Conservation (phyloP, 177 flowering plant species). For the Tripterygium wilfordii region DNA sequence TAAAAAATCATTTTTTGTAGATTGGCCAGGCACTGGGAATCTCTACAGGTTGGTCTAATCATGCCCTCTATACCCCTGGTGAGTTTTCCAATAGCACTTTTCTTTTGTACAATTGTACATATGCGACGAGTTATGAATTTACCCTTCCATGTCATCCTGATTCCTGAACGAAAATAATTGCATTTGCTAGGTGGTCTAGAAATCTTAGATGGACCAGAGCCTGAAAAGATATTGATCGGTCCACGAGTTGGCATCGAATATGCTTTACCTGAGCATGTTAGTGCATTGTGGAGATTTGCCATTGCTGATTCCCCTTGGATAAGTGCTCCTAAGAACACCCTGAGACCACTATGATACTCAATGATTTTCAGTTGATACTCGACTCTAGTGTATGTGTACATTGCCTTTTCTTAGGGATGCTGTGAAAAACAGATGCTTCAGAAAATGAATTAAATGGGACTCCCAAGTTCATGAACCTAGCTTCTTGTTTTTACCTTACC, state of each 20-base stretch:
- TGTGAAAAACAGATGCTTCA: no score
- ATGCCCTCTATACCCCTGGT: constrained; percentile 78
- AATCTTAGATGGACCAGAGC: constrained; percentile 83
- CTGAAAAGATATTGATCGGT: constrained; percentile 67
- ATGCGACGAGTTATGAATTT: not conserved
- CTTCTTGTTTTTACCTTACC: no score
- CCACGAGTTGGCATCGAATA: constrained; percentile 98
- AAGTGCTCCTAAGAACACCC: constrained; percentile 90
- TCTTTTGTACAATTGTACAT: not conserved
- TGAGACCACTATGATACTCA: constrained; percentile 22
- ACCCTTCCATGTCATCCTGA: not conserved
- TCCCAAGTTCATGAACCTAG: no score
- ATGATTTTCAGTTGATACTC: not conserved
- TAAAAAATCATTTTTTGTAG: constrained; percentile 15
- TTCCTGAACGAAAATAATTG: not conserved
- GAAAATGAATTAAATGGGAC: no score
- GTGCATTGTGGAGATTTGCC: constrained; percentile 91
- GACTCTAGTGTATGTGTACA: not conserved
- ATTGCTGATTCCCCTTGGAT: constrained; percentile 87
- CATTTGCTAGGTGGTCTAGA: constrained; percentile 73
- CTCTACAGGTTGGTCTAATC: constrained; percentile 87
- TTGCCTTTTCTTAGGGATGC: no score
- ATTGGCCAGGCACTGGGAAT: constrained; percentile 92
- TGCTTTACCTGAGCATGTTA: constrained; percentile 85
- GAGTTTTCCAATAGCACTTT: constrained; percentile 1